Percentiles rank a stretch among this genome's conserved stretches.
phyloP scores from a whole-genome alignment of 306 rosid species.

The Quercus mongolica region DNA sequence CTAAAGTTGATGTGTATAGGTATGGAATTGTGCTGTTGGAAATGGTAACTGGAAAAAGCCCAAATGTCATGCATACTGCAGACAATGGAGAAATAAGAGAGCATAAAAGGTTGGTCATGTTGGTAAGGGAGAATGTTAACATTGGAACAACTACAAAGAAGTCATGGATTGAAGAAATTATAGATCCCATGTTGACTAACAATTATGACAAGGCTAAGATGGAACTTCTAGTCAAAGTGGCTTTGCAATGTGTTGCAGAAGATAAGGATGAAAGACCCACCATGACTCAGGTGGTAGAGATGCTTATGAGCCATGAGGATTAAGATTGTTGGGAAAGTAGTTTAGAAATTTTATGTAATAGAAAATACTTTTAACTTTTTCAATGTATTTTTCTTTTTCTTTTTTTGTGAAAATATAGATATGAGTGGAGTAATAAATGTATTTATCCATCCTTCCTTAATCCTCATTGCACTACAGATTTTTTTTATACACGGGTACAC shows the following conservation, averaged over 20 bases:
- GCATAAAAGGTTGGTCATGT: slow-evolving; percentile 7
- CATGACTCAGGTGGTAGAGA: slow-evolving; percentile 28
- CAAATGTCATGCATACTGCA: background rate
- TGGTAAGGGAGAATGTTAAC: slow-evolving; percentile 13
- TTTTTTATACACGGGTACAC: too few relatives aligned
- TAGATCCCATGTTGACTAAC: slow-evolving; percentile 27
- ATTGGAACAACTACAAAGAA: background rate
- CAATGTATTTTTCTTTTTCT: too few relatives aligned
- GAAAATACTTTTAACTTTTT: too few relatives aligned
- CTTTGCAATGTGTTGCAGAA: slow-evolving; percentile 30
- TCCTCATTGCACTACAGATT: too few relatives aligned
- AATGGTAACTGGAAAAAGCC: too few relatives aligned
- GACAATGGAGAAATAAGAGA: background rate
- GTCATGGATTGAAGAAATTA: slow-evolving; percentile 6
- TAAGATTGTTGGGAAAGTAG: too few relatives aligned
- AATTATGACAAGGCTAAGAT: slow-evolving; percentile 1
- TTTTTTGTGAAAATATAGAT: too few relatives aligned
- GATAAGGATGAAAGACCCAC: slow-evolving; percentile 24
- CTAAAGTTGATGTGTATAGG: too few relatives aligned
- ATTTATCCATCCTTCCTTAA: too few relatives aligned
- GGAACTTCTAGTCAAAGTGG: slow-evolving; percentile 13
- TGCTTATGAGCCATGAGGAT: background rate
- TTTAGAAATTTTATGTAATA: too few relatives aligned
- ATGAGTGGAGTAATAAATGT: too few relatives aligned
- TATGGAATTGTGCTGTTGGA: too few relatives aligned